A percentile compares a stretch with the other conserved stretches of the same genome.
Evolutionary conservation across 2,329 filamentous ascomycete genomes (phyloP).

Genomic region (Fusarium caatingaense): DNA sequence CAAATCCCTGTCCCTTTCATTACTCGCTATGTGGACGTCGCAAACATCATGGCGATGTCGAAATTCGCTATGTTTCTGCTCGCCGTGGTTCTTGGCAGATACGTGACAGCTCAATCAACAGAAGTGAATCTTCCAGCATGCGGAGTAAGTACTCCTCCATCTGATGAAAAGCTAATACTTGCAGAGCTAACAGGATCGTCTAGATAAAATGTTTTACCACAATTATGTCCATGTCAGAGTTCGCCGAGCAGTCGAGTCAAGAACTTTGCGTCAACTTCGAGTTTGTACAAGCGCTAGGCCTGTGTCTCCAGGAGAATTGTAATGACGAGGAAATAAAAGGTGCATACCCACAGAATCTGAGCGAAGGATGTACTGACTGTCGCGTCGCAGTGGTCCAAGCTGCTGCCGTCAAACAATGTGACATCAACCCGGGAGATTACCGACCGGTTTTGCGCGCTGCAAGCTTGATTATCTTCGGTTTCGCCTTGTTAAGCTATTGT

Average conservation of each 20-base stretch:
- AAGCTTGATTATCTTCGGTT: not conserved
- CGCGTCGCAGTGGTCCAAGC: not conserved
- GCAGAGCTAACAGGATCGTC: not conserved
- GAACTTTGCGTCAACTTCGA: not conserved
- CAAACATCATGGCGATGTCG: not conserved
- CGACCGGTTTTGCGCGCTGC: not conserved
- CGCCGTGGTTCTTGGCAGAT: not conserved
- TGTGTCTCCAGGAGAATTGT: not conserved
- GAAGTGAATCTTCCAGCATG: not conserved
- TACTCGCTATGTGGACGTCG: not conserved
- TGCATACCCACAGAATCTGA: not conserved
- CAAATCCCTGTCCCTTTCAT: accelerated
- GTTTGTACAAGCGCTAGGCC: not conserved
- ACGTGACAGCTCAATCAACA: not conserved
- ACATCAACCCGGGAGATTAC: no score
- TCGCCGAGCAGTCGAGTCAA: not conserved
- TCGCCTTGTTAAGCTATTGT: accelerated
- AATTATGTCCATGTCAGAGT: not conserved
- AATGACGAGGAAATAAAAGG: not conserved
- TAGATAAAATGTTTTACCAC: not conserved
- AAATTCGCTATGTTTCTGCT: not conserved
- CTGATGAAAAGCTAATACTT: no score
- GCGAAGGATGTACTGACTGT: not conserved
- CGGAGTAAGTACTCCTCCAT: not conserved
- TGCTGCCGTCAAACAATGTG: not conserved